Percentiles rank a stretch among this genome's conserved stretches.
These are phyloP conservation scores for Trichoderma gracile DNA, from an alignment of 2,329 filamentous ascomycete genomes.

Conservation along the genomic window DNA sequence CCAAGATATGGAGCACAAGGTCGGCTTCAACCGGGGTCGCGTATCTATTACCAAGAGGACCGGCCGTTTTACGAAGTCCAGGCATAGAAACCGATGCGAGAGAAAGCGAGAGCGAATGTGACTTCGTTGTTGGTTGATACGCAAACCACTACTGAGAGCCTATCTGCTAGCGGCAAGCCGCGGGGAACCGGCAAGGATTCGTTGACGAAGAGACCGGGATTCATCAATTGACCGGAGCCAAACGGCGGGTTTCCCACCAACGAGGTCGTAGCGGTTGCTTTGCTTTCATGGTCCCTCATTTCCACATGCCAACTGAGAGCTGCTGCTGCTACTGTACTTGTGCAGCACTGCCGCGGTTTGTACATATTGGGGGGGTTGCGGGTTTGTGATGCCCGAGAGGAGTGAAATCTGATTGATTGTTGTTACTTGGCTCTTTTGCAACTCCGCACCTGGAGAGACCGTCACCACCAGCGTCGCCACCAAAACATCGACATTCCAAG, in stretches of 20 bases:
- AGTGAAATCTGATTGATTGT: not conserved
- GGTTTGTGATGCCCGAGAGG: not conserved
- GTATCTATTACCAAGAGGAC: too few relatives aligned
- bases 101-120: not conserved
- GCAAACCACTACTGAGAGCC: too few relatives aligned
- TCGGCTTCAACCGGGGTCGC: too few relatives aligned
- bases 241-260: not conserved
- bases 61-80: too few relatives aligned
- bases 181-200: not conserved
- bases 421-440: too few relatives aligned
- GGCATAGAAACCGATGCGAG: not conserved
- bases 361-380: not conserved
- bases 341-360: not conserved
- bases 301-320: not conserved
- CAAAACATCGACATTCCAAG: not conserved
- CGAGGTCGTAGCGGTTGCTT: not conserved
- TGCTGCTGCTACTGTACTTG: too few relatives aligned
- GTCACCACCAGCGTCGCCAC: not conserved
- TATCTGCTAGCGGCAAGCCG: not conserved
- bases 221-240: not conserved
- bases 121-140: not conserved
- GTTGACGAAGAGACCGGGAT: too few relatives aligned
- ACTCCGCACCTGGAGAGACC: too few relatives aligned
- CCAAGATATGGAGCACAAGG: too few relatives aligned
- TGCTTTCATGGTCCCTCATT: not conserved